Evolutionary conservation across 2,329 filamentous ascomycete species (phyloP).

Genomic region (Aspergillus ruber): DNA sequence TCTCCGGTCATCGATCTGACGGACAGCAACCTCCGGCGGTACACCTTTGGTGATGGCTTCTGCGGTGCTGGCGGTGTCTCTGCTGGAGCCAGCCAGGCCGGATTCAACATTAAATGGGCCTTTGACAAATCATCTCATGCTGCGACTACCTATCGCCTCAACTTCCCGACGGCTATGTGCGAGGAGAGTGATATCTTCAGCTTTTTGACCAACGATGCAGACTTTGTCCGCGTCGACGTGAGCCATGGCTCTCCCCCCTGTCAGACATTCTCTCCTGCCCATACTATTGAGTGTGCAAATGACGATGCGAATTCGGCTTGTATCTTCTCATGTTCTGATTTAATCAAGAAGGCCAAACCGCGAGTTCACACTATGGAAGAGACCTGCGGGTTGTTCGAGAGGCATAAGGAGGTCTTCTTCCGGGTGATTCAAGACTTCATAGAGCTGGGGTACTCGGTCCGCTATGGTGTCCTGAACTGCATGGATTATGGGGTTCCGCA

Average conservation of each 20-base stretch:
- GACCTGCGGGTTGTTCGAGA: slow-evolving; percentile 60
- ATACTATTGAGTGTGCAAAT: slow-evolving; percentile 52
- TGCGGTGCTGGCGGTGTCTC: slow-evolving; percentile 68
- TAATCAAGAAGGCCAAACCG: slow-evolving; percentile 56
- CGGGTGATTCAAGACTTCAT: slow-evolving; percentile 60
- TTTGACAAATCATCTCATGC: slow-evolving; percentile 59
- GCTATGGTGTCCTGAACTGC: slow-evolving; percentile 57
- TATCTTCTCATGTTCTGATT: slow-evolving; percentile 41
- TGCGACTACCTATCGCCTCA: slow-evolving; percentile 51
- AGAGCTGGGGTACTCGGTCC: slow-evolving; percentile 59
- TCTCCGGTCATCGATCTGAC: slow-evolving; percentile 16
- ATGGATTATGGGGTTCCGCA: slow-evolving; percentile 48
- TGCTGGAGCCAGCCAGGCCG: slow-evolving; percentile 54
- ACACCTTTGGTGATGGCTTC: slow-evolving; percentile 66
- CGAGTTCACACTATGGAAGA: slow-evolving; percentile 73
- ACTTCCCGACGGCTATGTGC: slow-evolving; percentile 45
- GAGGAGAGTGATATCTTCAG: slow-evolving; percentile 43
- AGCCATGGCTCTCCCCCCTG: slow-evolving; percentile 73
- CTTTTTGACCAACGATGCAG: slow-evolving; percentile 26
- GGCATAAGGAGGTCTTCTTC: slow-evolving; percentile 52
- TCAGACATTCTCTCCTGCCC: slow-evolving; percentile 66
- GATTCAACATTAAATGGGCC: slow-evolving; percentile 54
- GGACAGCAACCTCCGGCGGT: slow-evolving; percentile 32
- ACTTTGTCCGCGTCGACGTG: slow-evolving; percentile 53
- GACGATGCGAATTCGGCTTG: slow-evolving; percentile 63